A percentile compares a stretch with the other conserved stretches of the same genome.
Conservation (phyloP, 257 asterid genomes). For the Solanum acaule region DNA sequence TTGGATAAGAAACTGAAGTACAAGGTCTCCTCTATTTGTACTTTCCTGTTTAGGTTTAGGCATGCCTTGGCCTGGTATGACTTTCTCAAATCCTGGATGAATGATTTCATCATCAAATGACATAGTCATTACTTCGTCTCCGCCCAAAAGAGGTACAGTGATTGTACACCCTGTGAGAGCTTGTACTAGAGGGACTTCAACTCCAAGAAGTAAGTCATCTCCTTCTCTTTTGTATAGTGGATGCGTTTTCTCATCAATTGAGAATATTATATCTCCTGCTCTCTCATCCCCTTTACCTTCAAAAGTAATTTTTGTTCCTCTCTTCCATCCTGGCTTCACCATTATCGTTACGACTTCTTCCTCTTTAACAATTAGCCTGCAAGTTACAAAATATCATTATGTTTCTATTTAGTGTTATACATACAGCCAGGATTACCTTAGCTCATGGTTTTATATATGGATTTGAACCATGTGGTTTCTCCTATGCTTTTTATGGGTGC, state of each 20-base stretch:
- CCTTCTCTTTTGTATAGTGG: slow-evolving; percentile 55
- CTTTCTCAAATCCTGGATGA: slow-evolving; percentile 69
- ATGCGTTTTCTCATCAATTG: slow-evolving; percentile 70
- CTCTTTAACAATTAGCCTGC: slow-evolving; percentile 60
- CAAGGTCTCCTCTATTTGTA: slow-evolving; percentile 53
- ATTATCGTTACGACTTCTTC: slow-evolving; percentile 62
- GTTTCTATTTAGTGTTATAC: not conserved
- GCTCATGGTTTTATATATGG: not conserved
- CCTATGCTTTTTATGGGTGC: not conserved
- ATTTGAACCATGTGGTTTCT: not conserved
- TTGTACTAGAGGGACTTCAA: slow-evolving; percentile 73
- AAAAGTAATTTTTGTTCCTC: slow-evolving; percentile 80
- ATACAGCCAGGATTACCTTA: not conserved
- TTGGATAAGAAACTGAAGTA: slow-evolving; percentile 63
- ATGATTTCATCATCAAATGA: slow-evolving; percentile 52
- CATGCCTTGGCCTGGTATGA: slow-evolving; percentile 80
- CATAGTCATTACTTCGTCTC: slow-evolving; percentile 38
- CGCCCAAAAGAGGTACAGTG: slow-evolving; percentile 65
- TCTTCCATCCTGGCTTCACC: slow-evolving; percentile 88
- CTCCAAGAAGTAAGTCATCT: slow-evolving; percentile 70
- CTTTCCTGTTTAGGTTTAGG: slow-evolving; percentile 39
- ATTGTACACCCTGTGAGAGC: slow-evolving; percentile 77
- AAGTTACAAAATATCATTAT: not conserved
- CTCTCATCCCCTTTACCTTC: slow-evolving; percentile 95
- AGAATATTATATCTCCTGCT: slow-evolving; percentile 69